Base-by-base conservation (phyloP, 371 early-diverging fungal genomes). In the Cladochytrium tenue region DNA sequence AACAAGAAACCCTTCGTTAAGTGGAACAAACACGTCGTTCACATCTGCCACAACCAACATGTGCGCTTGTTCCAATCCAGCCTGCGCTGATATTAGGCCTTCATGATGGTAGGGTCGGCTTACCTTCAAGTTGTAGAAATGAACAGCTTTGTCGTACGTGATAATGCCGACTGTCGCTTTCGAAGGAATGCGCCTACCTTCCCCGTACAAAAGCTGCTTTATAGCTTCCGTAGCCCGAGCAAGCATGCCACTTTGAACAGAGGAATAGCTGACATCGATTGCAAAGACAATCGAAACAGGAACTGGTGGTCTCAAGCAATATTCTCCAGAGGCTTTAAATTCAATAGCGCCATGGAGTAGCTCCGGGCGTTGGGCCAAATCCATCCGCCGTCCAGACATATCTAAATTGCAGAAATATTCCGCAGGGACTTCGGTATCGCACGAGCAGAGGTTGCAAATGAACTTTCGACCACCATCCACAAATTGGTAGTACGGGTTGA, bases 21-120 rank as follows among this genome's bases (percentile, higher is more conserved):
- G 74, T 0, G 98, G 98, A 17, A 95, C 90, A 85, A 97, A 98
- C 27, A 94, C 79, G 68, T 97, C 97, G 35, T 88, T 72, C 26
- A 95, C 75, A 75, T 98, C 98, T 0, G 94, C 83, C 1, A 97
- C 94, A n/a, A 96, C 91, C 83, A 97, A 81, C 94, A 97, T 94
- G 71, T 93, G 92, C 3, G 95, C 89, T 69, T 94, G 91, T 32
- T 92, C 94, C 58, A 92, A 32, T 50, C 10, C 30, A 20, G 26
- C 7, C 67, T 28, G 1, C 26, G 17, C 53, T 26, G 43, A 50
- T 7, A 51, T 62, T 62, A 1, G 35, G 56, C 43, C 1, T 52
- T 10, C 27, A 58, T 58, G 30, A 53, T 25, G 53, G 30, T 13
- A 20, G n/a, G 58, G 43, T 43, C 20, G 26, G 66, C 82, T 66